A percentile compares a stretch with the other conserved stretches of the same genome.
Evolutionary conservation across 805 yeast genomes (phyloP).

Genomic region (Tetrapisispora phaffii): DNA sequence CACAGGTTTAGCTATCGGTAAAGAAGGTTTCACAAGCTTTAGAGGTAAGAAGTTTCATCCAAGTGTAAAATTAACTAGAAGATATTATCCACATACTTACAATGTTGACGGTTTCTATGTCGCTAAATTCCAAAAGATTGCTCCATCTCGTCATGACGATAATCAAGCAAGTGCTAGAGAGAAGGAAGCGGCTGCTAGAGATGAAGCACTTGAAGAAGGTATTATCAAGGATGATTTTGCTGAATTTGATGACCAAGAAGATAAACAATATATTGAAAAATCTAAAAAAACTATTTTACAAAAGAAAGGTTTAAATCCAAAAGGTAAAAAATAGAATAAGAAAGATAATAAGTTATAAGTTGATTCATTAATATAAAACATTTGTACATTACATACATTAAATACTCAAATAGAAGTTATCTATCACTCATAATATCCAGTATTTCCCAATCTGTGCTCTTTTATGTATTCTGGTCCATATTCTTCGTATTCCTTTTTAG

Average conservation of each 20-base stretch:
- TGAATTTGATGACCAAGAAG: conserved; percentile 65
- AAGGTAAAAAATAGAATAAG: conserved; percentile 22
- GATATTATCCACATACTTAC: conserved; percentile 97
- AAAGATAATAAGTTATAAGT: not conserved
- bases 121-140: conserved; percentile 89
- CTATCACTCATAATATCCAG: conserved; percentile 16
- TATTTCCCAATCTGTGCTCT: conserved; percentile 74
- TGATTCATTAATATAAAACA: not conserved
- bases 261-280: conserved; percentile 59
- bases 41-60: conserved; percentile 88
- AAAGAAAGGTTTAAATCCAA: conserved; percentile 68
- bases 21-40: conserved; percentile 87
- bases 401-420: not conserved
- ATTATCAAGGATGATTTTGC: conserved; percentile 83
- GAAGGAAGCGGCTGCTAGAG: conserved; percentile 71
- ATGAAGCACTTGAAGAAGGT: conserved; percentile 73
- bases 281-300: conserved; percentile 54
- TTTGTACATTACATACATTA: conserved; percentile 5
- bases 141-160: conserved; percentile 74
- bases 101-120: conserved; percentile 98
- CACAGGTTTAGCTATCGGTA: conserved; percentile 86
- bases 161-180: conserved; percentile 83
- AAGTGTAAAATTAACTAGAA: conserved; percentile 68
- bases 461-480: conserved; percentile 82
- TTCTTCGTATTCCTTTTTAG: conserved; percentile 73